Base-by-base conservation (phyloP, 2,329 filamentous ascomycete genomes). In the Aspergillus puulaauensis region DNA sequence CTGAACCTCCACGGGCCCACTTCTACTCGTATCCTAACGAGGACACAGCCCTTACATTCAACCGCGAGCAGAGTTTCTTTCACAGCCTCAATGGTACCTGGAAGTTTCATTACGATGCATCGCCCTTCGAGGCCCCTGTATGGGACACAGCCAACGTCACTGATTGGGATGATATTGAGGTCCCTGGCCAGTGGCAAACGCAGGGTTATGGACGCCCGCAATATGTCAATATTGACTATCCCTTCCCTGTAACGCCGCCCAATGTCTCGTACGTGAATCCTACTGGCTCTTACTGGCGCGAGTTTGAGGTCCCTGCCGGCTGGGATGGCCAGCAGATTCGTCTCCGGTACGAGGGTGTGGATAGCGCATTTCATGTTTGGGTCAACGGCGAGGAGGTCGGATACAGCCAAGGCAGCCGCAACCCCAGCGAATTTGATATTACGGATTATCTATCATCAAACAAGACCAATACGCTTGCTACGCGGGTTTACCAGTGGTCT, bases 141-240 rank as follows among this genome's bases (percentile, higher is more conserved):
- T 64, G 62, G 62, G 37, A 55, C 5, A 52, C 49, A 1, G 49
- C 59, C 31, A 51, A 61, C 12, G 39, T 40, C 4, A 41, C 56
- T 2, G 21, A 35, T 6, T 54, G 52, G 52, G 37, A 58, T 31
- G 57, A 63, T 14, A 84, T 88, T 39, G 66, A 80, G 11, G 87
- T 90, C 0, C 87, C 87, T 0, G 85, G 85, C 3, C 84, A 86
- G 66, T 90, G 88, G 88, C 87, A 90, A 71, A 75, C 89, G 4
- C 85, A 90, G 71, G 87, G 87, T 24, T 84, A 86, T 66, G 87
- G 87, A 12, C 77, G 77, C 51, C 88, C 88, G 0, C 85, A 87
- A 62, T 90, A 90, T 66, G 90, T 87, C 9, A 90, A 90, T 63
- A 79, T 87, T 24, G 79, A 84, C 51, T 90, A 82, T 59, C 87